Conservation (phyloP, 2,329 filamentous ascomycete genomes). For the Metarhizium humberi region DNA sequence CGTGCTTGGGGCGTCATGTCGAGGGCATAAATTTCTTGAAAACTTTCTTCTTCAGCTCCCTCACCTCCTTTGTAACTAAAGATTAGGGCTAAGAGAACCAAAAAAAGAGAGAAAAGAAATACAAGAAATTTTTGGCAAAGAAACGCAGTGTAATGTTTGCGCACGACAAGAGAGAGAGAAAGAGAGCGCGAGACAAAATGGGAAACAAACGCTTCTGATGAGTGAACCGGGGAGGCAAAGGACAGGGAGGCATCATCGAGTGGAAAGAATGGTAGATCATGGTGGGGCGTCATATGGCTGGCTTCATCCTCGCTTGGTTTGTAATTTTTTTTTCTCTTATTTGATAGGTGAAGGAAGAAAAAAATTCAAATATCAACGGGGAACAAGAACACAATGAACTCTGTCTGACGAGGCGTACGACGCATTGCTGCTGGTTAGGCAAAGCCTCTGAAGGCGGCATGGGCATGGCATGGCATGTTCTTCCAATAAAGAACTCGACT, state of each 20-base stretch:
- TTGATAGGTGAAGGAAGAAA: neutral
- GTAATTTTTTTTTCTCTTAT: conserved; percentile 20
- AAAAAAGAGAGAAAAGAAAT: neutral
- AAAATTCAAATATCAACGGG: conserved; percentile 9
- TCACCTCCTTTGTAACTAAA: neutral
- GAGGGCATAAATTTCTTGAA: conserved; percentile 54
- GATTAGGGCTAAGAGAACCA: conserved; percentile 3
- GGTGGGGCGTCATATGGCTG: conserved; percentile 36
- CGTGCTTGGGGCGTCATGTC: conserved; percentile 97
- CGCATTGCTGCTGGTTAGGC: conserved; percentile 25
- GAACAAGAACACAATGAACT: conserved; percentile 16
- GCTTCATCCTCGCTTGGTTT: conserved; percentile 33
- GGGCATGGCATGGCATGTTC: conserved; percentile 17
- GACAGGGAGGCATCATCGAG: conserved; percentile 1
- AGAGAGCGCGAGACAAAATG: neutral
- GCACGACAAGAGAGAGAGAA: neutral
- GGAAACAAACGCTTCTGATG: neutral
- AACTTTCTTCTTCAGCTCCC: neutral
- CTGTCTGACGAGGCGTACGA: conserved; percentile 23
- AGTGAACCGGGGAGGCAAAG: neutral
- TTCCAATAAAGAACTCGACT: too few relatives aligned
- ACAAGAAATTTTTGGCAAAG: neutral
- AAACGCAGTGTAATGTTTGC: neutral
- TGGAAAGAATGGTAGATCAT: conserved; percentile 27
- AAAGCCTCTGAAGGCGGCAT: conserved; percentile 25